Conservation (phyloP, 345 rosid genomes). For the Anacardium occidentale region DNA sequence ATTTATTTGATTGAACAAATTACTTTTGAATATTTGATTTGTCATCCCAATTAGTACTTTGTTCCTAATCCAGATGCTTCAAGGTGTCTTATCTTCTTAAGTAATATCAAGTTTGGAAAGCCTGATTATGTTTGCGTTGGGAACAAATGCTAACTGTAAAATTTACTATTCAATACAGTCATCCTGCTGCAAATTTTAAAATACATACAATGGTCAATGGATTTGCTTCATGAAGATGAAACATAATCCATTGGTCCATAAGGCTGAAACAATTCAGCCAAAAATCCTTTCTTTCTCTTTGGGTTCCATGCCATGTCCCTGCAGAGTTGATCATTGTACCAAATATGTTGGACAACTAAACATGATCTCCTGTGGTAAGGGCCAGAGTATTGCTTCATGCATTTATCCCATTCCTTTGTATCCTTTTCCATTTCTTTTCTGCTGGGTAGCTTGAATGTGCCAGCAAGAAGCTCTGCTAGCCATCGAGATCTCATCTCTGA, state of each 20-base stretch:
- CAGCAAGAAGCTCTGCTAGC: conserved; percentile 37
- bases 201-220: not conserved
- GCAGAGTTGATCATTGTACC: not conserved
- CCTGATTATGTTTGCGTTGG: too few species aligned
- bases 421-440: too few species aligned
- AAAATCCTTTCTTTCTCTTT: not conserved
- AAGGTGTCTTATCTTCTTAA: too few species aligned
- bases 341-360: not conserved
- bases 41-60: not conserved
- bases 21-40: not conserved
- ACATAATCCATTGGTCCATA: not conserved
- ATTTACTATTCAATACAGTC: too few species aligned
- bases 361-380: not conserved
- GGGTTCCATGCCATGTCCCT: not conserved
- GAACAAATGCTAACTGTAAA: too few species aligned
- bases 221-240: not conserved
- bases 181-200: not conserved
- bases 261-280: not conserved
- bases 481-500: conserved; percentile 43
- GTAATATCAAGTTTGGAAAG: too few species aligned
- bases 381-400: not conserved
- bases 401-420: not conserved
- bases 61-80: too few species aligned
- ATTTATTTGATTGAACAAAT: not conserved
- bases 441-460: too few species aligned